Evolutionary conservation across 495 filamentous ascomycete genomes (phyloP).

Genomic region (Daldinia grandis): DNA sequence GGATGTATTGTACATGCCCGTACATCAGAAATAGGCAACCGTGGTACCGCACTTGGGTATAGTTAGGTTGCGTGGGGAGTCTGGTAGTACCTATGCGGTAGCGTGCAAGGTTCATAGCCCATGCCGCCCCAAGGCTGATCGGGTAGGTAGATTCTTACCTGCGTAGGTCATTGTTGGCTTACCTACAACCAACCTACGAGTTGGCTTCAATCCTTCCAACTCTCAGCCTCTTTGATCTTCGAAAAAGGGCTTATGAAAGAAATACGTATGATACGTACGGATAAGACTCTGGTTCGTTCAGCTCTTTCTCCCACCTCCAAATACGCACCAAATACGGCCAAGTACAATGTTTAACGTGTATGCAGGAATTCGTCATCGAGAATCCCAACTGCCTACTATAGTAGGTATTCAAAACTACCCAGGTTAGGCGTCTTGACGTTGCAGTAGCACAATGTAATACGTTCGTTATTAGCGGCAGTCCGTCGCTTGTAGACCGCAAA

Average conservation of each 20-base stretch:
- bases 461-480: conserved; percentile 22
- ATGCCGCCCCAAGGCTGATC: conserved; percentile 32
- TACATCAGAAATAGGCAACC: conserved; percentile 18
- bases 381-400: not conserved
- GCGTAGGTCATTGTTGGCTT: not conserved
- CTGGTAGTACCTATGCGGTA: conserved; percentile 1
- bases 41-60: conserved; percentile 25
- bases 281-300: not conserved
- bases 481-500: conserved; percentile 13
- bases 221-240: conserved; percentile 37
- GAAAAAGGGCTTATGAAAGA: conserved; percentile 4
- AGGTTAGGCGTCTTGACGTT: conserved; percentile 10
- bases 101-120: conserved; percentile 35
- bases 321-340: not conserved
- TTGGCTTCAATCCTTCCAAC: not conserved
- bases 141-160: not conserved
- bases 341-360: conserved; percentile 2
- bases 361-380: not conserved
- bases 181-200: not conserved
- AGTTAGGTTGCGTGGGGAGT: conserved; percentile 33
- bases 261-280: not conserved
- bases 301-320: not conserved
- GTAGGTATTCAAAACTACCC: not conserved
- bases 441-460: conserved; percentile 35
- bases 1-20: conserved; percentile 12